Evolutionary conservation across 306 rosid genomes (phyloP), one percentile per base, ranked within the genome.

Genomic region (Rubus parviflorus): DNA sequence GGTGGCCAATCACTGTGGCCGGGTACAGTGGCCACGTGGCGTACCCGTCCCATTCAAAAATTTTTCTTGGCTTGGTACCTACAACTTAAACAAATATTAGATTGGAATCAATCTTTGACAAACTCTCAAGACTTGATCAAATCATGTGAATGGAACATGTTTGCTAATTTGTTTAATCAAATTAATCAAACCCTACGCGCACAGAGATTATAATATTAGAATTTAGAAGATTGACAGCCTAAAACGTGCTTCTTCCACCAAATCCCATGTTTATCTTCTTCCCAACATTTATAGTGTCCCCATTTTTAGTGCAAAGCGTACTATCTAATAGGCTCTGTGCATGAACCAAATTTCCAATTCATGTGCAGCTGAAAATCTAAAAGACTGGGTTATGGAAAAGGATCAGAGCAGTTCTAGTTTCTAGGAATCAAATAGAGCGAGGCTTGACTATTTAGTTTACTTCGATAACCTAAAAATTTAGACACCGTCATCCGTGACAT

Each of bases 191-290:
- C 40, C 25, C 42, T 22, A 49, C 35, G 62, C 60, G 58, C 53
- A 64, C 62, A 78, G 12, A 46, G 38, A 79, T 80, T 81, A 86
- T 81, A 76, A 62, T 73, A 81, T 74, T 77, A 35, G 61, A 20
- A 75, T 79, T 74, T 77, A 35, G 61, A 20, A 75, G 30, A 80
- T 81, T 81, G 85, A 82, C 89, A 51, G 73, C 74, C 41, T 58
- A 56, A 86, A 81, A 82, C 81, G 83, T 76, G 89, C 84, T 87
- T 83, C 85, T 82, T 85, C 83, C 85, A 88, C 90, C 91, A 86
- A 92, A 88, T 89, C 87, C 86, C 87, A 62, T 85, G 82, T 85
- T 84, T 79, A 87, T 64, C 83, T 65, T 23, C 80, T 74, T 80
- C 70, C 85, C 66, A 63, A 60, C 79, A 78, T 61, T 61, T 23